Conservation (phyloP, 2,329 filamentous ascomycete species). For the Zarea fungicola region DNA sequence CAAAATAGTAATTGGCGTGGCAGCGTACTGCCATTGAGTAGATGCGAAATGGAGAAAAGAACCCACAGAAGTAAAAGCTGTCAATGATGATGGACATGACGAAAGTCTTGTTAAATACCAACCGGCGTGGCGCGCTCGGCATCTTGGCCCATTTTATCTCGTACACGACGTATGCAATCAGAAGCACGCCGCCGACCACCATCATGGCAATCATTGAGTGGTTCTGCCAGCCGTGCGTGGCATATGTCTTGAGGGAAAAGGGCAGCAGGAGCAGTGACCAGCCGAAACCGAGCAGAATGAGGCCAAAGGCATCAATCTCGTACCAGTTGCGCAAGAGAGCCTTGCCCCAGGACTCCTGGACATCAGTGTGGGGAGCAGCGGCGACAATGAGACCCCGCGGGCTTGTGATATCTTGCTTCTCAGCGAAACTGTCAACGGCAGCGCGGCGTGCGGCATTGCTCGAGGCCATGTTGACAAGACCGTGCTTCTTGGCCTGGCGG, state of each 20-base stretch:
- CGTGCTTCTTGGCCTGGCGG: constrained; percentile 49
- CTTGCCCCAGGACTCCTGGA: constrained; percentile 18
- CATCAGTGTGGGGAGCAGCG: constrained; percentile 16
- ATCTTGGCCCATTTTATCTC: constrained; percentile 27
- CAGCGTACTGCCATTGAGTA: not conserved
- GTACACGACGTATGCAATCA: constrained; percentile 30
- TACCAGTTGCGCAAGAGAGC: constrained; percentile 29
- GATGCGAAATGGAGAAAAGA: too few relatives aligned
- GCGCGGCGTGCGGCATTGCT: constrained; percentile 25
- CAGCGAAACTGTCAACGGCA: constrained; percentile 16
- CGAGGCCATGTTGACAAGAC: constrained; percentile 37
- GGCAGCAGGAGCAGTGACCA: constrained; percentile 59
- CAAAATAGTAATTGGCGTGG: constrained; percentile 7
- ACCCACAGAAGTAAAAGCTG: constrained; percentile 24
- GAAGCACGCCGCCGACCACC: constrained; percentile 32
- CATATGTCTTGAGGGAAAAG: constrained; percentile 46
- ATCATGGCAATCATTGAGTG: constrained; percentile 38
- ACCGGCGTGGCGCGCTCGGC: constrained; percentile 21
- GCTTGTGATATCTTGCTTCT: constrained; percentile 15
- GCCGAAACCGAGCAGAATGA: constrained; percentile 52
- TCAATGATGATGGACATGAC: constrained; percentile 26
- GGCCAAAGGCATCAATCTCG: constrained; percentile 54
- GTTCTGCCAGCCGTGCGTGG: constrained; percentile 37
- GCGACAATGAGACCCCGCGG: constrained; percentile 19
- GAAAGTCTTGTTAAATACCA: constrained; percentile 28